Evolutionary conservation across 768 basidiomycete species (phyloP).

Genomic region (Fomitopsis serialis): DNA sequence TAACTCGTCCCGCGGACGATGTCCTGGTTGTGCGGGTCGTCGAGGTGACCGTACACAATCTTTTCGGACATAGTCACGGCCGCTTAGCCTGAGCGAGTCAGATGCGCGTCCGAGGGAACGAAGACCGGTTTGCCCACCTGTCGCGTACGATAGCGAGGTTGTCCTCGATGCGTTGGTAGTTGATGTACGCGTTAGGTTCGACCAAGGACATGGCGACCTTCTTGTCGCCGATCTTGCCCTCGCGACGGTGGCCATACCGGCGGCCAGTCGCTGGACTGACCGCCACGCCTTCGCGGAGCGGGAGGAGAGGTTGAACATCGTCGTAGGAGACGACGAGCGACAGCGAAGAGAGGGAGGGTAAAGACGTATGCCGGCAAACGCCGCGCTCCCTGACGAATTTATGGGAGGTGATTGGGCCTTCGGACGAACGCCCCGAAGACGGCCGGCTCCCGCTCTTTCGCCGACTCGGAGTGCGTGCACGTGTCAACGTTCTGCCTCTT

Average conservation of each 20-base stretch:
- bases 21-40: slow-evolving; percentile 88
- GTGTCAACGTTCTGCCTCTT: background rate
- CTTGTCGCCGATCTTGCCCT: slow-evolving; percentile 77
- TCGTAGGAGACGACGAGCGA: slow-evolving; percentile 17
- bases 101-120: background rate
- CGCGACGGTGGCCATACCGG: slow-evolving; percentile 77
- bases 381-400: slow-evolving; percentile 23
- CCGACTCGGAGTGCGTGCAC: background rate
- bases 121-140: slow-evolving; percentile 42
- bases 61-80: slow-evolving; percentile 94
- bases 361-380: slow-evolving; percentile 16
- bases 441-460: slow-evolving; percentile 8
- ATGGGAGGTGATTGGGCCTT: slow-evolving; percentile 20
- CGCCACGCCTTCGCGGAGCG: slow-evolving; percentile 20
- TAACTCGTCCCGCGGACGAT: slow-evolving; percentile 91
- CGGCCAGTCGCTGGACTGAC: slow-evolving; percentile 25
- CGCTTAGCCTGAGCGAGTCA: slow-evolving; percentile 60
- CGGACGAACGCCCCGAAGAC: slow-evolving; percentile 20
- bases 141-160: slow-evolving; percentile 85
- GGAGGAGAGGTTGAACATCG: slow-evolving; percentile 26
- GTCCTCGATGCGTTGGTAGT: slow-evolving; percentile 97
- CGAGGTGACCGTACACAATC: slow-evolving; percentile 96
- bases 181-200: slow-evolving; percentile 79
- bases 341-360: slow-evolving; percentile 13
- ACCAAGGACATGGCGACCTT: slow-evolving; percentile 87